Evolutionary conservation across 2,329 filamentous ascomycete genomes (phyloP).

Genomic region (Periconia sp.): DNA sequence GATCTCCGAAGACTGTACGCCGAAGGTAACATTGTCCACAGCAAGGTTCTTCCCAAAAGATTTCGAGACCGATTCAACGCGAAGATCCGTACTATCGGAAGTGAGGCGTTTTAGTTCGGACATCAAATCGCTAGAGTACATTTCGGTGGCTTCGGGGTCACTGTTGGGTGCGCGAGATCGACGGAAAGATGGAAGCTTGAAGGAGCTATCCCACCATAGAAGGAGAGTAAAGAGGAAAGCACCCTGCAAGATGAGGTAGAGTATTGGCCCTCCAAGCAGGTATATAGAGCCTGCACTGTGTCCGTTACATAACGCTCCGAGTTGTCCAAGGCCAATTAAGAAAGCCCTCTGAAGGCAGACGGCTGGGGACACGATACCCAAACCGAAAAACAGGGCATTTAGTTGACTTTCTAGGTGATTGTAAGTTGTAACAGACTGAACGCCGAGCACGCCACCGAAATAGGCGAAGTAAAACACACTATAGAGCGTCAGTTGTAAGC

Average conservation of each 20-base stretch:
- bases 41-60: constrained; percentile 67
- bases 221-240: neutral
- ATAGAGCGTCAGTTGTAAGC: too few relatives aligned
- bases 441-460: constrained; percentile 39
- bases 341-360: constrained; percentile 25
- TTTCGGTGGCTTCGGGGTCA: constrained; percentile 2
- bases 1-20: constrained; percentile 76
- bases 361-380: constrained; percentile 28
- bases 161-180: neutral
- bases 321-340: constrained; percentile 54
- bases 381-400: constrained; percentile 29
- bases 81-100: constrained; percentile 73
- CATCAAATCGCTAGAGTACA: constrained; percentile 47
- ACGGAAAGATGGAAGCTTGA: neutral
- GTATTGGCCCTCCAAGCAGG: constrained; percentile 80
- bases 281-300: constrained; percentile 66
- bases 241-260: constrained; percentile 70
- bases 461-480: constrained; percentile 55
- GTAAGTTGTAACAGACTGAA: constrained; percentile 24
- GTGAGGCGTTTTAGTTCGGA: constrained; percentile 66
- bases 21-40: constrained; percentile 84
- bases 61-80: constrained; percentile 78
- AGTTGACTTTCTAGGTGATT: constrained; percentile 20
- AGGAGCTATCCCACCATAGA: constrained; percentile 2
- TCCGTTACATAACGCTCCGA: constrained; percentile 74